Conservation (phyloP, 345 rosid species). For the Raphanus raphanistrum region DNA sequence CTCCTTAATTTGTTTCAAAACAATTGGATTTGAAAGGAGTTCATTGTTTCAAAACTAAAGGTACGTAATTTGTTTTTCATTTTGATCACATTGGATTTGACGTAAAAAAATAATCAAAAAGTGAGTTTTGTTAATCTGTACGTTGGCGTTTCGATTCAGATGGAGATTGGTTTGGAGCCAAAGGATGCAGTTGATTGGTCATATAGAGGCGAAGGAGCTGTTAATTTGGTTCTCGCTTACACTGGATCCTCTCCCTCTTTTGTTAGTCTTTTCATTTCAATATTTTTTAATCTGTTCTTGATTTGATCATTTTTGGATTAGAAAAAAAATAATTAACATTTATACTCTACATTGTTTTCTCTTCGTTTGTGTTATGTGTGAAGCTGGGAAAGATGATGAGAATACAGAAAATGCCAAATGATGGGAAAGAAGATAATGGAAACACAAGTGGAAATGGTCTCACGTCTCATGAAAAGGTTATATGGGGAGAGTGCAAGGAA, state of each 20-base stretch:
- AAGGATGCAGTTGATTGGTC: conserved; percentile 55
- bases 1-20: too few species aligned
- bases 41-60: neutral
- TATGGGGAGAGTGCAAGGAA: conserved; percentile 50
- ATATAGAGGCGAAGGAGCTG: conserved; percentile 97
- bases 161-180: conserved; percentile 51
- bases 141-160: conserved; percentile 33
- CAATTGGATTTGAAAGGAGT: too few species aligned
- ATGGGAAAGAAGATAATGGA: conserved; percentile 39
- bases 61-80: neutral
- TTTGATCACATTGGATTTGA: neutral
- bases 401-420: conserved; percentile 53
- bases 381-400: conserved; percentile 77
- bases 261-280: conserved; percentile 42
- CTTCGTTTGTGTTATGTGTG: neutral
- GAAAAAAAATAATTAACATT: neutral
- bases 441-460: conserved; percentile 37
- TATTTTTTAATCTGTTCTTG: neutral
- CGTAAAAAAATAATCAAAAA: neutral
- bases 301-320: neutral
- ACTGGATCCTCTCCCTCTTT: conserved; percentile 71
- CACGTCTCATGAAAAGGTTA: conserved; percentile 39
- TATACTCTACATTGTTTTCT: neutral
- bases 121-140: neutral
- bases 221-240: conserved; percentile 82